Evolutionary conservation across 1,139 yeast species (phyloP).

Genomic region (Hanseniaspora uvarum): DNA sequence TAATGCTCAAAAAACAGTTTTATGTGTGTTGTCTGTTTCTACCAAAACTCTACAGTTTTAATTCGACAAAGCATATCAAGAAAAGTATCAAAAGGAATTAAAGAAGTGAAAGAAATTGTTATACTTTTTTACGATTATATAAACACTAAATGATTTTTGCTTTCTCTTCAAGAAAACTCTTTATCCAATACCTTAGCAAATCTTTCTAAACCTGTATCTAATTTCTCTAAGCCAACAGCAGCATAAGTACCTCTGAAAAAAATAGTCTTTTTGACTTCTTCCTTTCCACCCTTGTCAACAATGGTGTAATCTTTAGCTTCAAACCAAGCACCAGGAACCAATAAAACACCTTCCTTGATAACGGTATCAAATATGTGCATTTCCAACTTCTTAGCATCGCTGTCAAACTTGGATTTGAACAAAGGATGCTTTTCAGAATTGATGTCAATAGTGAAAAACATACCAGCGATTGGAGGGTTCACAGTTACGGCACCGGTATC

Average conservation of each 20-base stretch:
- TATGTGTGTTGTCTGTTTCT: no score
- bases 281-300: slow-evolving; percentile 20
- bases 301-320: slow-evolving; percentile 28
- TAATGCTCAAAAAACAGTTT: no score
- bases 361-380: slow-evolving; percentile 41
- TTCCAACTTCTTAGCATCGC: slow-evolving; percentile 44
- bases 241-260: slow-evolving; percentile 62
- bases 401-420: slow-evolving; percentile 37
- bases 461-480: slow-evolving; percentile 55
- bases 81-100: no score
- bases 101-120: no score
- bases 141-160: no score
- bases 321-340: slow-evolving; percentile 59
- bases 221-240: slow-evolving; percentile 52
- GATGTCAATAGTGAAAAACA: slow-evolving; percentile 49
- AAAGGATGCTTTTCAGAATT: slow-evolving; percentile 53
- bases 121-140: no score
- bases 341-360: slow-evolving; percentile 41
- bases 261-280: slow-evolving; percentile 35
- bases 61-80: no score
- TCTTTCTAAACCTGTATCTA: slow-evolving; percentile 44
- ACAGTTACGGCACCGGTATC: slow-evolving; percentile 27
- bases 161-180: slow-evolving; percentile 33
- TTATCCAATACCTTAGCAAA: slow-evolving; percentile 45
- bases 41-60: no score